Evolutionary conservation across 352 stramenopile species (phyloP).

Genomic region (Ophiocytium majus): DNA sequence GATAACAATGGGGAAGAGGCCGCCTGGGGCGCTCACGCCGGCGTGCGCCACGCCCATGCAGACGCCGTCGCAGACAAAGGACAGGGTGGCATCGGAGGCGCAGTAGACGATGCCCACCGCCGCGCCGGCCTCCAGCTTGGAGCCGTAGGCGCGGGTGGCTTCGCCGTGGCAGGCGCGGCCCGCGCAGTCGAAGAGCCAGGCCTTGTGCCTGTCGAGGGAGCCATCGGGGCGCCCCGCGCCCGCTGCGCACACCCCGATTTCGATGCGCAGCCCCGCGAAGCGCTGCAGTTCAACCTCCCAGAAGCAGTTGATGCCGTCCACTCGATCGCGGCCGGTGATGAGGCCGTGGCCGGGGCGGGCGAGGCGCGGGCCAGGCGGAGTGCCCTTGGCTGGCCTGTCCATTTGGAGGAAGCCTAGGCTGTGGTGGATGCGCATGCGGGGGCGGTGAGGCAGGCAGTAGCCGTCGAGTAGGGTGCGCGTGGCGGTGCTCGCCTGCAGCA

Average conservation of each 20-base stretch:
- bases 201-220: conserved; percentile 15
- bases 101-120: conserved; percentile 42
- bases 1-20: conserved; percentile 15
- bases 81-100: conserved; percentile 26
- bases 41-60: conserved; percentile 7
- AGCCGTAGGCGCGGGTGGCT: conserved; percentile 37
- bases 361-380: too few relatives aligned
- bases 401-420: not conserved
- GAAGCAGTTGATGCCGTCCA: conserved; percentile 43
- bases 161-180: conserved; percentile 33
- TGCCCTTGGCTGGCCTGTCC: not conserved
- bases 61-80: conserved; percentile 36
- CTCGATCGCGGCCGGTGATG: not conserved
- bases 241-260: conserved; percentile 35
- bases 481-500: not conserved
- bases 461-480: not conserved
- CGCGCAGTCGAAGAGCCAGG: conserved; percentile 49
- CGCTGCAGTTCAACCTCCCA: conserved; percentile 47
- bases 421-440: not conserved
- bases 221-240: not conserved
- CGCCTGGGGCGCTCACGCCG: not conserved
- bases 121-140: conserved; percentile 38
- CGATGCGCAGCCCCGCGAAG: conserved; percentile 41
- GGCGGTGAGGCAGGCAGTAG: conserved; percentile 3
- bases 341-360: not conserved